Percentiles rank a stretch among this genome's conserved stretches.
phyloP scores from a whole-genome alignment of 129 eudicot species.

The Solidago caesia region DNA sequence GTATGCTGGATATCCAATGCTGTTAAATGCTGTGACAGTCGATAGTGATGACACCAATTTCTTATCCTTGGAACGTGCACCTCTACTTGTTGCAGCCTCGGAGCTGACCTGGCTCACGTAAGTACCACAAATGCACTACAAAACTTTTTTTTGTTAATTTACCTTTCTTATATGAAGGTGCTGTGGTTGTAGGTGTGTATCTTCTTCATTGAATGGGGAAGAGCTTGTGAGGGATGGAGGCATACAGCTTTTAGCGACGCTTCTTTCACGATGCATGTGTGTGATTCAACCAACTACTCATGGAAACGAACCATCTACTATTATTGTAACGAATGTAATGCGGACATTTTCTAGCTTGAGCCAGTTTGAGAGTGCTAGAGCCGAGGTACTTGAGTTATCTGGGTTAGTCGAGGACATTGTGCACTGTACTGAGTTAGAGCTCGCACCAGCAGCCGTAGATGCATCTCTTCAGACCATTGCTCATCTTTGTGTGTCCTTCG shows the following conservation, averaged over 20 bases:
- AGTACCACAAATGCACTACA: slow-evolving; percentile 40
- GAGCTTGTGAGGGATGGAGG: slow-evolving; percentile 99
- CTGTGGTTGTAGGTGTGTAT: slow-evolving; percentile 64
- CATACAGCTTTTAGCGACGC: slow-evolving; percentile 81
- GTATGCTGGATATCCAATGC: slow-evolving; percentile 98
- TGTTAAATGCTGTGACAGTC: slow-evolving; percentile 90
- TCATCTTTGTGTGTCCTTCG: slow-evolving; percentile 77
- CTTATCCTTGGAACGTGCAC: slow-evolving; percentile 85
- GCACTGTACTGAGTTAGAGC: slow-evolving; percentile 97
- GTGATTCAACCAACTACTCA: slow-evolving; percentile 94
- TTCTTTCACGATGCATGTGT: slow-evolving; percentile 93
- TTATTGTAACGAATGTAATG: slow-evolving; percentile 83
- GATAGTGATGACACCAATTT: slow-evolving; percentile 85
- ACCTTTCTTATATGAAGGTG: neutral
- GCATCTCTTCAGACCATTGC: slow-evolving; percentile 95
- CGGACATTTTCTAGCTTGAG: slow-evolving; percentile 76
- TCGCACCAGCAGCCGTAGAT: slow-evolving; percentile 79
- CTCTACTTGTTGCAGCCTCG: slow-evolving; percentile 95
- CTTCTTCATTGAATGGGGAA: slow-evolving; percentile 94
- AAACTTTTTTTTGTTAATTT: neutral
- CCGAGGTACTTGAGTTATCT: slow-evolving; percentile 68
- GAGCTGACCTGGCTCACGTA: slow-evolving; percentile 97
- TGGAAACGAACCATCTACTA: slow-evolving; percentile 79
- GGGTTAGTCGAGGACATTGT: slow-evolving; percentile 86
- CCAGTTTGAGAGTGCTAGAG: slow-evolving; percentile 89